Evolutionary conservation across 148 eudicot species (phyloP).

Genomic region (Linanthus parryae): DNA sequence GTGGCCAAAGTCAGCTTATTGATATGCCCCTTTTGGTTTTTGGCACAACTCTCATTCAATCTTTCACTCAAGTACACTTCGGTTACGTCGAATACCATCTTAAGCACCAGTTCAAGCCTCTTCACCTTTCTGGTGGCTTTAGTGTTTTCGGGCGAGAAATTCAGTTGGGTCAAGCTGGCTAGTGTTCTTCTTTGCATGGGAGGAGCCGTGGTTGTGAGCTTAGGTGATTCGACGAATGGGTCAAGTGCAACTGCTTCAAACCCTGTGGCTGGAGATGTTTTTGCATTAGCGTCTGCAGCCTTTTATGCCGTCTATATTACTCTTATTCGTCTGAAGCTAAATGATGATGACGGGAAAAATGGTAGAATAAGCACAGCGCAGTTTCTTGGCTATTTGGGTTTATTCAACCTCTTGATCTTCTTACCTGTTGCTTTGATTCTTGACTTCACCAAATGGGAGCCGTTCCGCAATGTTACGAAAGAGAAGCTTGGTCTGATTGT

Average conservation of each 20-base stretch:
- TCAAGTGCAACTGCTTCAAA: slow-evolving; percentile 49
- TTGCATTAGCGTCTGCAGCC: slow-evolving; percentile 76
- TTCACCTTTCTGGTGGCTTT: slow-evolving; percentile 88
- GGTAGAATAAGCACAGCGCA: slow-evolving; percentile 92
- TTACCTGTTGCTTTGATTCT: slow-evolving; percentile 70
- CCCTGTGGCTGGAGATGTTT: slow-evolving; percentile 69
- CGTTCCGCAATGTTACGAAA: slow-evolving; percentile 51
- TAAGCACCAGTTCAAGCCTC: slow-evolving; percentile 92
- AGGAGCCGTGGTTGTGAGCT: slow-evolving; percentile 85
- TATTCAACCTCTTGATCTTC: slow-evolving; percentile 79
- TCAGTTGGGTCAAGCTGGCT: slow-evolving; percentile 86
- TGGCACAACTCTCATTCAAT: slow-evolving; percentile 89
- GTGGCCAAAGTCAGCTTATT: slow-evolving; percentile 85
- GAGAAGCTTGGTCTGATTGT: slow-evolving; percentile 68
- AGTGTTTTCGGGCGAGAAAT: slow-evolving; percentile 75
- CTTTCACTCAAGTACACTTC: slow-evolving; percentile 90
- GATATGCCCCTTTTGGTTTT: slow-evolving; percentile 94
- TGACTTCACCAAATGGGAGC: slow-evolving; percentile 51
- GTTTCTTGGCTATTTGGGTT: slow-evolving; percentile 84
- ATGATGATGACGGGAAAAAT: slow-evolving; percentile 54
- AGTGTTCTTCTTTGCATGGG: slow-evolving; percentile 99
- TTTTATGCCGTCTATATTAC: slow-evolving; percentile 87
- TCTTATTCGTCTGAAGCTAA: slow-evolving; percentile 72
- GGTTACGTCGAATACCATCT: slow-evolving; percentile 91
- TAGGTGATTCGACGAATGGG: slow-evolving; percentile 69